phyloP scores from a whole-genome alignment of 2,329 filamentous ascomycete species.

The Fusarium coffeatum region DNA sequence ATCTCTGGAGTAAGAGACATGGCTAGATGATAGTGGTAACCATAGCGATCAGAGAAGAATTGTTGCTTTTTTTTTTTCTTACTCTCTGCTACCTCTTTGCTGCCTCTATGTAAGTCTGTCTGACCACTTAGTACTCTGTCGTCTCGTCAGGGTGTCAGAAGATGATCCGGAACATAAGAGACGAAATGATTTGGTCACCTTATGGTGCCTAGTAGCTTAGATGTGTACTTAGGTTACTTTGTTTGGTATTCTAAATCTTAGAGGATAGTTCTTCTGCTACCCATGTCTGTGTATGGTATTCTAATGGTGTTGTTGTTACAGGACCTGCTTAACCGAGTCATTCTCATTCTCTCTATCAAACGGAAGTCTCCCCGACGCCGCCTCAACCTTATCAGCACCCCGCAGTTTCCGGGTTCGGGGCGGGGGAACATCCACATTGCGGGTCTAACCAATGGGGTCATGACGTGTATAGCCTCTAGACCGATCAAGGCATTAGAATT shows the following conservation, averaged over 20 bases:
- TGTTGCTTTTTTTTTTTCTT: not conserved
- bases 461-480: conserved; percentile 24
- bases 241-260: not conserved
- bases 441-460: conserved; percentile 29
- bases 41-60: not conserved
- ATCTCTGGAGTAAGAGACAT: not conserved
- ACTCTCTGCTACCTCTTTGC: not conserved
- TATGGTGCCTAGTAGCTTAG: not conserved
- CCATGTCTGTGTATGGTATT: not conserved
- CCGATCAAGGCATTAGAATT: not conserved
- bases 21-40: not conserved
- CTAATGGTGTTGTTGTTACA: not conserved
- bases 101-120: not conserved
- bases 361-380: conserved; percentile 6
- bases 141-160: not conserved
- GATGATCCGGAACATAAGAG: no score
- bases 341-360: not conserved
- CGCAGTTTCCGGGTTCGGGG: conserved; percentile 34
- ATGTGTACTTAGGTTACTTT: not conserved
- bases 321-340: conserved; percentile 1
- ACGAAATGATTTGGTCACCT: no score
- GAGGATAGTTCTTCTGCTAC: not conserved
- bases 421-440: conserved; percentile 21
- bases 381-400: conserved; percentile 44
- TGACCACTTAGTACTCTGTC: not conserved